Evolutionary conservation across 768 basidiomycete species (phyloP), one percentile per base, ranked within the genome.

Genomic region (Suillus clintonianus): DNA sequence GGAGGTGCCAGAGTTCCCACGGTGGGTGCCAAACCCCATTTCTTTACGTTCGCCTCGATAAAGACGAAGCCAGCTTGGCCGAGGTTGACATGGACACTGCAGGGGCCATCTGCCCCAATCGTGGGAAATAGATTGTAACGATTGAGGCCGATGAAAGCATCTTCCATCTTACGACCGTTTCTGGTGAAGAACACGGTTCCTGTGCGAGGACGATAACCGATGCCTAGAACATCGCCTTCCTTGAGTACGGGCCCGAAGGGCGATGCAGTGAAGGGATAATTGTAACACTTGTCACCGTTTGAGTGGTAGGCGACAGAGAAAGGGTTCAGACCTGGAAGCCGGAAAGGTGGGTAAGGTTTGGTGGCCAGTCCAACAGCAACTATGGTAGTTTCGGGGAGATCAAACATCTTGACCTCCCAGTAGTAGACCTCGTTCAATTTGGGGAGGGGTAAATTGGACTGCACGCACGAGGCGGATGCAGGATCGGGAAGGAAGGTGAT

Each of bases 361-460:
- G 97, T 99, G 19, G 97, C 95, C 42, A 99, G 76, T 41, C 97
- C 97, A 56, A 99, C 87, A 39, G 94, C 88, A n/a, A 97, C 90
- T 51, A 84, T 92, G 10, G 96, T 99, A 3, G 85, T 81, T 65
- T 86, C 82, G 14, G 96, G 95, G 61, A 97, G 90, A 78, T 99
- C 97, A 74, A 95, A 99, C 92, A 99, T 93, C 80, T 99, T 99
- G 65, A 95, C 92, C 75, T 99, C 97, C 93, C 94, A 99, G 75
- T 99, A 99, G 75, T 99, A 99, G 14, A 98, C 95, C 75, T 99
- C 97, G 78, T 99, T 99, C 57, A 99, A 83, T 73, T 98, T 98
- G 14, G 97, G 97, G 4, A 99, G 81, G 2, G 97, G 97, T 11
- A 99, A 83, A 74, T 99, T 99, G 57, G 95, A 97, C 80, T 98